These are phyloP conservation scores for Sorghum bicolor DNA, from an alignment of 176 grass and related monocot genomes.

Conservation along the genomic window Sorghum_bicolor_NCBIv3 NC_012875.2:53702501-53703000, in stretches of 20 bases:
- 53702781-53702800: neutral
- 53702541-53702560: constrained; percentile 64
- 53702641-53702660: constrained; percentile 56
- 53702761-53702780: neutral
- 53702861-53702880: constrained; percentile 54
- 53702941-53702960: constrained; percentile 38
- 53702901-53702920: neutral
- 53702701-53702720: constrained; percentile 82
- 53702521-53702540: constrained; percentile 55
- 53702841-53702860: constrained; percentile 49
- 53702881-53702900: neutral
- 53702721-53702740: constrained; percentile 66
- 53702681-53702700: constrained; percentile 67
- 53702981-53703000: constrained; percentile 73
- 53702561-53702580: neutral
- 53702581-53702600: neutral
- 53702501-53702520: constrained; percentile 76
- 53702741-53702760: constrained; percentile 32
- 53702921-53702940: constrained; percentile 32
- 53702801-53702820: neutral
- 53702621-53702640: neutral
- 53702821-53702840: constrained; percentile 71
- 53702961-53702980: constrained; percentile 76
- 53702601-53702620: neutral
- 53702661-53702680: constrained; percentile 57